Evolutionary conservation across 2,329 filamentous ascomycete genomes (phyloP), one percentile per base, ranked within the genome.

Genomic region (Monosporascus cannonballus): DNA sequence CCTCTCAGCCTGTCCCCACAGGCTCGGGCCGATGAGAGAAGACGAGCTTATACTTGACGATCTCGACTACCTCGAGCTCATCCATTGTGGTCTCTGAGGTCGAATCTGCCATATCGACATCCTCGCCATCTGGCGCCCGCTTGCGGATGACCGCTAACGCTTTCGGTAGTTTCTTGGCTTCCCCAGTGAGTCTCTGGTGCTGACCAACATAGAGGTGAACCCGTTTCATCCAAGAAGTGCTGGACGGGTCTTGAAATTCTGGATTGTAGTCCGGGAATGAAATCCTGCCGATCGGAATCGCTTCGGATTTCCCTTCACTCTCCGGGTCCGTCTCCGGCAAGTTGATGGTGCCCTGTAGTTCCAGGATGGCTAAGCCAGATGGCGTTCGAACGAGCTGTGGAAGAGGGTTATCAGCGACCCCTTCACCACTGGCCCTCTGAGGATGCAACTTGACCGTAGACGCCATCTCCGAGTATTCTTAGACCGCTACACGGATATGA

Each of bases 341-440:
- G 69, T 95, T 93, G 72, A 99, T 86, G 15, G 84, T 90, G 56
- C 92, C 94, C 75, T 99, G 94, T 15, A 99, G 82, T 73, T 97
- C 94, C 53, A 99, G 77, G 46, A 99, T 78, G 18, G 93, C 93
- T 41, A 96, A 81, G 49, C 94, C 94, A 0, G 88, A 85, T 0
- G 94, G 94, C 1, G 93, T 96, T 62, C 92, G 89, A 17, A 97
- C 81, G 56, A 96, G 78, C n/a, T 80, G 70, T 1, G 94, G 94
- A 4, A 97, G 81, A 4, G 89, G 85, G 53, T 71, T 79, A 30
- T 52, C 41, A 2, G 63, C 50, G n/a, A 57, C 42, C 6, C 61
- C 27, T n/a, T 56, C 38, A 20, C 53, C 51, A 15, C 61, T 53
- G 22, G 63, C 61, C 1, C 61, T 58, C 39, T 56, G 67, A 8